Evolutionary conservation across 2,329 filamentous ascomycete species (phyloP).

Genomic region (Talaromyces rugulosus): DNA sequence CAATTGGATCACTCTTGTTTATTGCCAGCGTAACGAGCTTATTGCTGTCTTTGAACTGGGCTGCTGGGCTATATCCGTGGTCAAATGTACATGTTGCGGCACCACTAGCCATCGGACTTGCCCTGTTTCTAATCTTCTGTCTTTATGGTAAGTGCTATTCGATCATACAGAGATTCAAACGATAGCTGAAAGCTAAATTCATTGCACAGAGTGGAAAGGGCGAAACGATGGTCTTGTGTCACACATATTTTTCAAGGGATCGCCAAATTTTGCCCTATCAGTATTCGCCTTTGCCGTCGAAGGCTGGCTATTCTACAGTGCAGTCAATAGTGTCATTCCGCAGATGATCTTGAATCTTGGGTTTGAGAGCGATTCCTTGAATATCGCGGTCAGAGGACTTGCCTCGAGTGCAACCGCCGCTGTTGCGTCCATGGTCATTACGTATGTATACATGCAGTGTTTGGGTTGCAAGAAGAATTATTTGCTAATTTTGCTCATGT

Average conservation of each 20-base stretch:
- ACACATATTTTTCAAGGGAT: slow-evolving; percentile 9
- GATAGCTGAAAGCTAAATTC: not conserved
- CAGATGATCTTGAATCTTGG: slow-evolving; percentile 8
- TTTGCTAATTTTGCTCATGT: not conserved
- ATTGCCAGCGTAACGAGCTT: slow-evolving; percentile 6
- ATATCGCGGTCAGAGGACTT: slow-evolving; percentile 1
- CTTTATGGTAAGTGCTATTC: not conserved
- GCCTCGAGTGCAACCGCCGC: not conserved
- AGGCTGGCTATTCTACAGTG: slow-evolving; percentile 10
- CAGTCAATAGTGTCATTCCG: slow-evolving; percentile 7
- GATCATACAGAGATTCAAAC: not conserved
- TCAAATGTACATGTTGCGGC: slow-evolving; percentile 8
- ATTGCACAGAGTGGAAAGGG: slow-evolving; percentile 8
- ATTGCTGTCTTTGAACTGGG: slow-evolving; percentile 10
- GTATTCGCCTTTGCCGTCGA: slow-evolving; percentile 10
- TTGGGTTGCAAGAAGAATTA: not conserved
- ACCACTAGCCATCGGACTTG: slow-evolving; percentile 3
- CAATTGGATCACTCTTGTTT: slow-evolving; percentile 6
- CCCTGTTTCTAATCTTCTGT: slow-evolving; percentile 8
- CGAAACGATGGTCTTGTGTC: slow-evolving; percentile 6
- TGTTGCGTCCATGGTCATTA: not conserved
- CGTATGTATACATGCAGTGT: not conserved
- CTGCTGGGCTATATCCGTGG: slow-evolving; percentile 8
- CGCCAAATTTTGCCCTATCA: slow-evolving; percentile 6
- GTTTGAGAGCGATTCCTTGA: slow-evolving; percentile 5